These are phyloP conservation scores for Boletus sp. DNA, from an alignment of 768 basidiomycete genomes.

Conservation along the genomic window DNA sequence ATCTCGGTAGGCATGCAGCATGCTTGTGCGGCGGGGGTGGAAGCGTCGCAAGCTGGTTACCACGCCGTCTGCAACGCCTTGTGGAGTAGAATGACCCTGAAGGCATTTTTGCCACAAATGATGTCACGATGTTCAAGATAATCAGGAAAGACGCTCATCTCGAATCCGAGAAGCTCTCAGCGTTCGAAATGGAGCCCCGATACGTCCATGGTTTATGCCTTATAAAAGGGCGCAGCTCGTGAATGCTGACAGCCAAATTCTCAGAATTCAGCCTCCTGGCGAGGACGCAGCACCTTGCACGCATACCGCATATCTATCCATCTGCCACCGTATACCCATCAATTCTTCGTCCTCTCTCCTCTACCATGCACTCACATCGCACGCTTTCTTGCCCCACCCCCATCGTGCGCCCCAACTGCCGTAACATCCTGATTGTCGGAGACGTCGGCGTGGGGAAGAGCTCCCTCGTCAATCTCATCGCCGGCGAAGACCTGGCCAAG, in stretches of 20 bases:
- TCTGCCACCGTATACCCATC: not conserved
- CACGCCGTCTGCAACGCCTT: not conserved
- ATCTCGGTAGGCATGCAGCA: not conserved
- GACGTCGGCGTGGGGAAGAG: conserved; percentile 38
- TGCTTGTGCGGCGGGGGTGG: not conserved
- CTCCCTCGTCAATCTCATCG: conserved; percentile 41
- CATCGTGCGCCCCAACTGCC: conserved; percentile 9
- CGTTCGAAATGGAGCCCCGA: conserved; percentile 2
- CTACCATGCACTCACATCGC: conserved; percentile 13
- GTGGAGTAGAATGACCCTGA: not conserved
- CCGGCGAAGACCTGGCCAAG: conserved; percentile 22
- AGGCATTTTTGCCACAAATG: not conserved
- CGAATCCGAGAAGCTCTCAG: conserved; percentile 10
- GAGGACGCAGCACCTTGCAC: not conserved
- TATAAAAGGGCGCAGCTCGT: not conserved
- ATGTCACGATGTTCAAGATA: not conserved
- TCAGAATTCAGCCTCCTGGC: conserved; percentile 1
- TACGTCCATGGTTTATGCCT: too few species aligned
- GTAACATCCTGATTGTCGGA: conserved; percentile 29
- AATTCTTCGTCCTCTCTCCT: not conserved
- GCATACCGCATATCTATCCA: not conserved
- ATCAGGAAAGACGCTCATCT: conserved; percentile 9
- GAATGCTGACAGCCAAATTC: not conserved
- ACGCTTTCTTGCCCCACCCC: conserved; percentile 12
- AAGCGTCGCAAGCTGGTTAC: not conserved